Evolutionary conservation across 2,329 filamentous ascomycete genomes (phyloP).

Genomic region (Trichoderma breve): DNA sequence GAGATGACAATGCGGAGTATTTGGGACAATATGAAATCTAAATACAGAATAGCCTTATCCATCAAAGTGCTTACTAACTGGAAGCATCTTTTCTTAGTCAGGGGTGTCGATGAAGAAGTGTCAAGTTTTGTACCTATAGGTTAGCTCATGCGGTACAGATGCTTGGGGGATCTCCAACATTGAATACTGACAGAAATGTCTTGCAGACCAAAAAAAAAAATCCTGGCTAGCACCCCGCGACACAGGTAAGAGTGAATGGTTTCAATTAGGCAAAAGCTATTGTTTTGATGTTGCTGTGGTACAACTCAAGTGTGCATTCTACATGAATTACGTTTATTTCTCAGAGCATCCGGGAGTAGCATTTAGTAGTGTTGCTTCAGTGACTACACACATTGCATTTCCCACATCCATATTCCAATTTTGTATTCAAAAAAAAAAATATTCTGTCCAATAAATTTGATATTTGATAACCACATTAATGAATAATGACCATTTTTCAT

Average conservation of each 20-base stretch:
- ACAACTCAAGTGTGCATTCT: background rate
- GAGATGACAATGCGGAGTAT: background rate
- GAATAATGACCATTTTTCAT: background rate
- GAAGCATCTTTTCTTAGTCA: background rate
- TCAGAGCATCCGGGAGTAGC: background rate
- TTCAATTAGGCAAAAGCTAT: background rate
- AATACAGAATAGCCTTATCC: background rate
- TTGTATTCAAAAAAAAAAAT: background rate
- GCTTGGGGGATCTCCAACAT: background rate
- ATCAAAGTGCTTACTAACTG: background rate
- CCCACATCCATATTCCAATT: background rate
- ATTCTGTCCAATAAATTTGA: background rate
- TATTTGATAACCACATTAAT: background rate
- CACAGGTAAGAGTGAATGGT: rapidly evolving
- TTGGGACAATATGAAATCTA: background rate
- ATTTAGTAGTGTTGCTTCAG: background rate
- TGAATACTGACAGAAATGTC: background rate
- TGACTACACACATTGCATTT: background rate
- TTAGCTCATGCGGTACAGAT: background rate
- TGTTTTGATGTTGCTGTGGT: background rate
- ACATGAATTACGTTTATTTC: background rate
- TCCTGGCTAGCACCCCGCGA: background rate
- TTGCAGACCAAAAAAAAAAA: background rate
- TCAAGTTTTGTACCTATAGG: background rate
- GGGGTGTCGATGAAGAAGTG: background rate